phyloP scores from a whole-genome alignment of 331 rosid species.

The Malus hybrid region DNA sequence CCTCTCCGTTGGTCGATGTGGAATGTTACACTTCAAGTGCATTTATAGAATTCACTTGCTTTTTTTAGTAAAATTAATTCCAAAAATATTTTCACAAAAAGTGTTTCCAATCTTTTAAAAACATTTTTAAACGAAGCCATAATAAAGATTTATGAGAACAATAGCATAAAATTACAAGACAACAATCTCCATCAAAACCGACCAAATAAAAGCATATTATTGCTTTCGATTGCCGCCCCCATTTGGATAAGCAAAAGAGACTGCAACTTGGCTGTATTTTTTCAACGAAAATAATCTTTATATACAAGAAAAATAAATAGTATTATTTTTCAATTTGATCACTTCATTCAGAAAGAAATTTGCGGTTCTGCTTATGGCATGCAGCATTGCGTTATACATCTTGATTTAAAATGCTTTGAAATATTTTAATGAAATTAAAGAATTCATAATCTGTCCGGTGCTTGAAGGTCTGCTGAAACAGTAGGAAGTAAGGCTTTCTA shows the following conservation, averaged over 20 bases:
- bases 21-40: too few relatives aligned
- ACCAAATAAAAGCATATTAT: conserved; percentile 30
- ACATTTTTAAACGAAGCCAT: background rate
- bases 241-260: conserved; percentile 1
- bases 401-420: background rate
- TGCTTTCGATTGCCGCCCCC: conserved; percentile 43
- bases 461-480: background rate
- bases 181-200: conserved; percentile 42
- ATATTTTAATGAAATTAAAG: background rate
- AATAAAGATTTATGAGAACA: background rate
- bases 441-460: background rate
- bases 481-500: too few relatives aligned
- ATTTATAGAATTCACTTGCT: too few relatives aligned
- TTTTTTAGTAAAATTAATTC: too few relatives aligned
- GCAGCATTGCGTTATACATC: background rate
- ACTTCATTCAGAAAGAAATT: background rate
- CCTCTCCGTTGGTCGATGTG: too few relatives aligned
- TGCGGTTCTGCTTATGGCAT: background rate
- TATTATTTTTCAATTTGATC: background rate
- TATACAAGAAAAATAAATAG: background rate
- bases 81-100: too few relatives aligned
- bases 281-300: background rate
- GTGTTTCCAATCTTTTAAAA: too few relatives aligned
- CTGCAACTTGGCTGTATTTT: conserved; percentile 3
- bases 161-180: conserved; percentile 14